Evolutionary conservation across 2,329 filamentous ascomycete genomes (phyloP), one percentile per base, ranked within the genome.

Genomic region (Diplodia seriata): DNA sequence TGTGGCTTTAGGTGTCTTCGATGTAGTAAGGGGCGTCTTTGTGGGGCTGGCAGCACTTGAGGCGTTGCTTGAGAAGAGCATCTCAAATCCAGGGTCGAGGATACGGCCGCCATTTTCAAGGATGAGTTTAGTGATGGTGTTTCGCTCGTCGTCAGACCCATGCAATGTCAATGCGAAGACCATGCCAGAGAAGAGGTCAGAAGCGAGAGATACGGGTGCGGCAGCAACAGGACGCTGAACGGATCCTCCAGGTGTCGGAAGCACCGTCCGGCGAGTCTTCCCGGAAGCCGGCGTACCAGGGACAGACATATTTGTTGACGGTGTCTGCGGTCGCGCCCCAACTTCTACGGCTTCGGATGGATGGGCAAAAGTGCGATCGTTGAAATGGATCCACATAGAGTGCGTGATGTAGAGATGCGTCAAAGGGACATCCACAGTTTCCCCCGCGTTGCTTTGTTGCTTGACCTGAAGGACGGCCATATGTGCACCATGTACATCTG

Each of bases 141-240:
- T 74, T 76, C 87, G 87, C 20, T 87, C 85, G 9, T 80, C 80
- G 18, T 83, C 84, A 1, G 86, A 83, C 2, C 72, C 72, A 4
- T 83, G 81, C 70, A 93, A 92, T 0, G 93, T 94, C 12, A 97
- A 86, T 0, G 93, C 93, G 78, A 98, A 97, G 0, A 88, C 88
- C 93, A 97, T 97, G 51, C 89, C 88, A 1, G 85, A 80, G 73
- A 98, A 97, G 0, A 96, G 70, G 2, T 82, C 81, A 20, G 72
- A 74, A 3, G 55, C 72, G 72, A 61, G 54, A 72, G 64, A 43
- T 56, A 11, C 73, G 72, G 2, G 76, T 76, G 74, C 72, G 6
- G 76, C 73, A 43, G 77, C 76, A 4, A 70, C 69, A 51, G 75
- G 72, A 33, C 75, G 75, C 20, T 72, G 71, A 12, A 73, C 72